Base-by-base conservation (phyloP, 805 yeast genomes). In the Kazachstania psychrophila region DNA sequence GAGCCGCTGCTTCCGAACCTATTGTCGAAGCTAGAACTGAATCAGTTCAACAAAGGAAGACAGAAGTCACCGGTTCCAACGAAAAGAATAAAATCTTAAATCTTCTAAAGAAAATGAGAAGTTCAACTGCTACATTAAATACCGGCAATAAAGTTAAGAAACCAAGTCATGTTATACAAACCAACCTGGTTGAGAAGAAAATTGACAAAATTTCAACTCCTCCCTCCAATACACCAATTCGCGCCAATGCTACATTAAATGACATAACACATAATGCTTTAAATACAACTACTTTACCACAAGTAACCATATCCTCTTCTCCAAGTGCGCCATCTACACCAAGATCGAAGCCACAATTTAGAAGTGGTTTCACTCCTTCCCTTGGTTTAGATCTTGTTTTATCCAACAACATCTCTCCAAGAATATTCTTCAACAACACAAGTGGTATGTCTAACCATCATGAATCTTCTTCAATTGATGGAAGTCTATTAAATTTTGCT, bases 61-160 rank as follows among this genome's bases (percentile, higher is more conserved):
- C 6, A 11, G 28, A 10, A 15, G 18, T 3, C 17, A 22, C 15
- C 36, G 28, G 36, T 38, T 23, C n/a, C 45, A 31, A 44, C 18
- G 60, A 54, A 33, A 54, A 48, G 35, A 46, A 42, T 13, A 44
- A 47, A 16, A 58, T 57, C 3, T 29, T 57, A 34, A 50, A 47
- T 11, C 40, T 57, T 15, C 37, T 57, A 34, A 54, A 45, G 34
- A 49, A 54, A 34, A 55, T 57, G 60, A 56, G 53, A 34, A 41
- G 41, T 29, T 31, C 30, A 9, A 31, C 30, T n/a, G 36, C 28
- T 3, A 22, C 31, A 14, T 12, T 26, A 16, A 30, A 25, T 15
- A 31, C 16, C 4, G 23, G 22, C 16, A 27, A 26, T n/a, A 25
- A 20, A 14, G n/a, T 15, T 17, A 27, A 16, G 6, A 32, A 32